phyloP scores from a whole-genome alignment of 2,329 filamentous ascomycete genomes.

The Lachnellula occidentalis region DNA sequence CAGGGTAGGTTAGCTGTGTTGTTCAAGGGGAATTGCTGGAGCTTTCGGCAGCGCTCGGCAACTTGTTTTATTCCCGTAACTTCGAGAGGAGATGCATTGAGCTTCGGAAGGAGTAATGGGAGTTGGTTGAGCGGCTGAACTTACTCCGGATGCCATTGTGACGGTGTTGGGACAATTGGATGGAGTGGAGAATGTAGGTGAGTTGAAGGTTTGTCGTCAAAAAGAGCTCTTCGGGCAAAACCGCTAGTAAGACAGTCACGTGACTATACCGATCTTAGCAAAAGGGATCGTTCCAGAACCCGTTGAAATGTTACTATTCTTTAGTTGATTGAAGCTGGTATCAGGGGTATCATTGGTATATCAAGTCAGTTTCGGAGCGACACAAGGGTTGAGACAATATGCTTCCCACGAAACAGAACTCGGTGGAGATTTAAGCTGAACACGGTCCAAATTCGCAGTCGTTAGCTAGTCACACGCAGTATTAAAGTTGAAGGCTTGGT shows the following conservation, averaged over 20 bases:
- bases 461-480: too few species aligned
- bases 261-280: neutral
- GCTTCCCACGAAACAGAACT: too few species aligned
- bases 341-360: too few species aligned
- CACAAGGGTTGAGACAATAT: too few species aligned
- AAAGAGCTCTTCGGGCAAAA: constrained; percentile 10
- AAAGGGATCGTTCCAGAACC: neutral
- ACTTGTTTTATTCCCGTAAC: constrained; percentile 1
- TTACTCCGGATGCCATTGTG: constrained; percentile 64
- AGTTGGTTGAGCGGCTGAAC: constrained; percentile 36
- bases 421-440: too few species aligned
- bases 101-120: constrained; percentile 1
- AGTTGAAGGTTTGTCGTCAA: constrained; percentile 18
- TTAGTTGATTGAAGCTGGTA: too few species aligned
- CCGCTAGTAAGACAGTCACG: constrained; percentile 17
- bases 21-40: constrained; percentile 8
- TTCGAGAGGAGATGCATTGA: neutral
- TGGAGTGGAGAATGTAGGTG: constrained; percentile 38
- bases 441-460: too few species aligned
- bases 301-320: neutral
- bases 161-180: constrained; percentile 41
- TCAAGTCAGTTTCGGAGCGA: too few species aligned
- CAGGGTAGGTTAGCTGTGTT: constrained; percentile 21
- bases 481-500: neutral
- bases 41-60: constrained; percentile 16